Percentiles rank a stretch among this genome's conserved stretches.
phyloP scores from a whole-genome alignment of 495 filamentous ascomycete genomes.

The Tuber indicum region DNA sequence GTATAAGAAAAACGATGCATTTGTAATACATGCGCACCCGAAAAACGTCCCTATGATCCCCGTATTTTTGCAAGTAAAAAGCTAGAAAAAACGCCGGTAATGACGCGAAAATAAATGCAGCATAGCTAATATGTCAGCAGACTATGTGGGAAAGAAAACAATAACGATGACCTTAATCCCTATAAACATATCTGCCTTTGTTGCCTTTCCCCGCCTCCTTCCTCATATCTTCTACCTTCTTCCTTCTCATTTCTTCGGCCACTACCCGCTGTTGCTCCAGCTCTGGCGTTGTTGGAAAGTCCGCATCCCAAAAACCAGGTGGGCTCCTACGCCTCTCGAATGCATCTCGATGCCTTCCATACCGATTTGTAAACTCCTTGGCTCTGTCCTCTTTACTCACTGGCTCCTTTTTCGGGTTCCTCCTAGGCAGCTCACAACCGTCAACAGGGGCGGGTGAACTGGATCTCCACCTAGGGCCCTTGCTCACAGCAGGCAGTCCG shows the following conservation, averaged over 20 bases:
- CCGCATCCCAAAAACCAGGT: slow-evolving; percentile 81
- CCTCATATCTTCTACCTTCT: slow-evolving; percentile 65
- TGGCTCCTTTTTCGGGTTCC: neutral
- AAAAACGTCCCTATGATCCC: neutral
- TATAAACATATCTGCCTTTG: slow-evolving; percentile 37
- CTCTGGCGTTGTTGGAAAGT: slow-evolving; percentile 83
- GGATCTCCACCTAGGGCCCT: slow-evolving; percentile 38
- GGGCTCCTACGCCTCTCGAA: slow-evolving; percentile 65
- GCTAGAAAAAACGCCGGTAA: neutral
- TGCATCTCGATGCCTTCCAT: slow-evolving; percentile 68
- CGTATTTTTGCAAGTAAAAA: neutral
- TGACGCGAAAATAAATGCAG: neutral
- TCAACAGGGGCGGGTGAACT: slow-evolving; percentile 47
- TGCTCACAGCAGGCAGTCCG: slow-evolving; percentile 20
- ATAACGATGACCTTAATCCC: slow-evolving; percentile 3
- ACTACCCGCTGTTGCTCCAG: slow-evolving; percentile 55
- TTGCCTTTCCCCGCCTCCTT: slow-evolving; percentile 55
- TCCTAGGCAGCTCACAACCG: slow-evolving; percentile 48
- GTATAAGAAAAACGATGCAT: neutral
- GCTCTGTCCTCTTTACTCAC: slow-evolving; percentile 54
- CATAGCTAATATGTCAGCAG: neutral
- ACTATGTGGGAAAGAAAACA: neutral
- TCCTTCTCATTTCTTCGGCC: slow-evolving; percentile 53
- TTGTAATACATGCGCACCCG: neutral
- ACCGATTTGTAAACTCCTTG: slow-evolving; percentile 59